Evolutionary conservation across 2,329 filamentous ascomycete species (phyloP).

Genomic region (Cordyceps cateniannulata): DNA sequence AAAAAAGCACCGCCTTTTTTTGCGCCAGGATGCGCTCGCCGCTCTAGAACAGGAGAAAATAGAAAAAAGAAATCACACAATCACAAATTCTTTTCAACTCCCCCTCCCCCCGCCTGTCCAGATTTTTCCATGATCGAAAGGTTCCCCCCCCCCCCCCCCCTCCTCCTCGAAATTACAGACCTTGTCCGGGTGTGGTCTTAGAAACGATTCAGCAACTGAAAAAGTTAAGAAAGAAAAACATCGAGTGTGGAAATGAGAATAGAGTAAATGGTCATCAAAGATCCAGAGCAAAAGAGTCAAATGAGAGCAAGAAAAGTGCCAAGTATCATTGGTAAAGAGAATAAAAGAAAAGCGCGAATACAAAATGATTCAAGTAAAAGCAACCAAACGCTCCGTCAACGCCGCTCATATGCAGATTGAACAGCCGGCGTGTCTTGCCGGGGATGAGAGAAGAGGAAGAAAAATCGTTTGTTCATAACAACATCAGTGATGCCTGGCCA

Average conservation of each 20-base stretch:
- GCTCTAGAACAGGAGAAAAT: background rate
- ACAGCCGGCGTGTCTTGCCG: background rate
- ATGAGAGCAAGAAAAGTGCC: background rate
- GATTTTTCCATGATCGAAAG: background rate
- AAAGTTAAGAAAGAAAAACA: background rate
- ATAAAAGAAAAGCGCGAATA: constrained; percentile 4
- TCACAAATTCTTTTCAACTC: background rate
- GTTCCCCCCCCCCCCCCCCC: background rate
- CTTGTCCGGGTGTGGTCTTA: background rate
- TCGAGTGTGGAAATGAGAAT: background rate
- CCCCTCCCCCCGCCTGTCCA: background rate
- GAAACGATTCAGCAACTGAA: background rate
- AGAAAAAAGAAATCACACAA: background rate
- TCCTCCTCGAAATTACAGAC: background rate
- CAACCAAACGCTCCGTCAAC: constrained; percentile 18
- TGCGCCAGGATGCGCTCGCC: background rate
- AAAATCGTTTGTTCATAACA: background rate
- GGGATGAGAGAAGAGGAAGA: constrained; percentile 3
- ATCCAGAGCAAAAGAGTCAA: background rate
- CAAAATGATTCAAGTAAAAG: constrained; percentile 9
- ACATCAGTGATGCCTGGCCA: constrained; percentile 1
- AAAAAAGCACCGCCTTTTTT: background rate
- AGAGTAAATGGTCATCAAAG: background rate
- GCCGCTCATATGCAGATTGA: constrained; percentile 25
- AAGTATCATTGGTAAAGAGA: background rate